Conservation (phyloP, 1,139 yeast genomes). For the Suhomyces taliae region DNA sequence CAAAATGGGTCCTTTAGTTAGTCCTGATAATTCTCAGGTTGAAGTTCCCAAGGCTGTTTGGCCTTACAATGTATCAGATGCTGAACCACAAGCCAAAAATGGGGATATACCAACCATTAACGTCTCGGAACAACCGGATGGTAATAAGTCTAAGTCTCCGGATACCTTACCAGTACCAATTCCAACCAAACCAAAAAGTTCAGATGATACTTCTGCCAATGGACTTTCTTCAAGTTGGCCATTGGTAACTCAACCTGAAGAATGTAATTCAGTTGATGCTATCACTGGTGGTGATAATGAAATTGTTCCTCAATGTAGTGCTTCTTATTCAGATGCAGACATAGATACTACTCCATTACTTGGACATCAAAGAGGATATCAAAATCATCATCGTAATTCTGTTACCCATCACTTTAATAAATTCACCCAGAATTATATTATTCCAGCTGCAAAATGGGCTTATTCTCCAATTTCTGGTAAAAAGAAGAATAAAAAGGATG, state of each 20-base stretch:
- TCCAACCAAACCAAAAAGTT: slow-evolving; percentile 10
- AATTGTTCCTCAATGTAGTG: not conserved
- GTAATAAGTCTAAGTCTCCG: not conserved
- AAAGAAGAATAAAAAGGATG: not conserved
- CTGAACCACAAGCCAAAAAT: not conserved
- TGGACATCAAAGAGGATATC: not conserved
- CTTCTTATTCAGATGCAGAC: not conserved
- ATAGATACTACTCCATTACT: slow-evolving; percentile 4
- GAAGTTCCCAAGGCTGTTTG: too few species aligned
- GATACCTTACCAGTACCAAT: not conserved
- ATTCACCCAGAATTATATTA: slow-evolving; percentile 25
- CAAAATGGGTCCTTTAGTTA: too few species aligned
- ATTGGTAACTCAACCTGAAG: not conserved
- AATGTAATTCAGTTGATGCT: not conserved
- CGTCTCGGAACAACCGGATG: not conserved
- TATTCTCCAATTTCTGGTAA: slow-evolving; percentile 14
- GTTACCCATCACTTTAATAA: slow-evolving; percentile 15
- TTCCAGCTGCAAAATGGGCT: slow-evolving; percentile 28
- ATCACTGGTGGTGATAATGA: not conserved
- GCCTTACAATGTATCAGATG: too few species aligned
- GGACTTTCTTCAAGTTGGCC: slow-evolving; percentile 12
- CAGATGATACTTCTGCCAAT: slow-evolving; percentile 10
- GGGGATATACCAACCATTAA: not conserved
- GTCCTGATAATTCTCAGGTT: too few species aligned
- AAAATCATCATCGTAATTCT: not conserved